Conservation (phyloP, 139 green algal genomes). For the Coelastrella sp. region DNA sequence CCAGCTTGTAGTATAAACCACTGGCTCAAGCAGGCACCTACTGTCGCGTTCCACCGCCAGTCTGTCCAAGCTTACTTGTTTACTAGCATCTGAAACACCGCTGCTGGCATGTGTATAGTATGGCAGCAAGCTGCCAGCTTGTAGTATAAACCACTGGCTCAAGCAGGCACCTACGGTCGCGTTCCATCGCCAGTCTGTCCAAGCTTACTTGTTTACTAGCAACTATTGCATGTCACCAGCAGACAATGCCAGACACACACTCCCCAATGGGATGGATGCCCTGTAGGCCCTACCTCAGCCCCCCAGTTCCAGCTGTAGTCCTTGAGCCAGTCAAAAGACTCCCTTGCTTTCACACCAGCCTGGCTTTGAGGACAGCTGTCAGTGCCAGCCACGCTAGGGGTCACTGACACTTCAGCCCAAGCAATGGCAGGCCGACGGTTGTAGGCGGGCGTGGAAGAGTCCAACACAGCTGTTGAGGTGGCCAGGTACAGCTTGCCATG, state of each 20-base stretch:
- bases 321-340: not conserved
- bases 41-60: too few species aligned
- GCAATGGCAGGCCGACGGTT: constrained; percentile 2
- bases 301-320: constrained; percentile 39
- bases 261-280: too few species aligned
- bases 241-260: too few species aligned
- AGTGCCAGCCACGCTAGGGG: not conserved
- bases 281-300: constrained; percentile 10
- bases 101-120: too few species aligned
- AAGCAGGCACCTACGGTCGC: too few species aligned
- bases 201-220: not conserved
- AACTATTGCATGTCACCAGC: not conserved
- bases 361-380: constrained; percentile 30
- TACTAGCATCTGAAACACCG: too few species aligned
- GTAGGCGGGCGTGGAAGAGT: not conserved
- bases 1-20: too few species aligned
- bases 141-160: too few species aligned
- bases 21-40: too few species aligned
- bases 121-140: not conserved
- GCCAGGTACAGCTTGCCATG: constrained; percentile 26
- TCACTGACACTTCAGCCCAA: constrained; percentile 6
- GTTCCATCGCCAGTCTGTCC: too few species aligned
- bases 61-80: too few species aligned
- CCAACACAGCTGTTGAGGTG: not conserved
- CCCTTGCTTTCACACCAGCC: not conserved